phyloP scores from a whole-genome alignment of 371 early-diverging fungal genomes.

The Mortierella sp. region DNA sequence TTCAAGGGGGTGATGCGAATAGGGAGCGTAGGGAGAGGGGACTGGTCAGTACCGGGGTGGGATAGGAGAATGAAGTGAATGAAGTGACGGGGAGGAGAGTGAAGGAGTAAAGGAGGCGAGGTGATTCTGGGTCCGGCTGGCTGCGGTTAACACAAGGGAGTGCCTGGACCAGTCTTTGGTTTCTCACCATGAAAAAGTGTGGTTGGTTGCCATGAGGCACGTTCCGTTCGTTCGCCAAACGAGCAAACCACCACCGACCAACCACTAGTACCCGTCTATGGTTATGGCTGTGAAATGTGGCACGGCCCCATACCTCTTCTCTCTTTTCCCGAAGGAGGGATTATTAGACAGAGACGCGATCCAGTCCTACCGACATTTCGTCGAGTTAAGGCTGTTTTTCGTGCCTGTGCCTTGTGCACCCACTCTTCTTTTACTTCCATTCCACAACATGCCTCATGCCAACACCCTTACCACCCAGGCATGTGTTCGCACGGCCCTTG shows the following conservation, averaged over 20 bases:
- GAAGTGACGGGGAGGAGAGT: background rate
- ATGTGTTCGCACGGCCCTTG: conserved; percentile 1
- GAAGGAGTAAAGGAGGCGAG: background rate
- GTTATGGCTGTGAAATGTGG: too few relatives aligned
- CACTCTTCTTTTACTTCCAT: too few relatives aligned
- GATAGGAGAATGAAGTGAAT: background rate
- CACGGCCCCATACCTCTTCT: too few relatives aligned
- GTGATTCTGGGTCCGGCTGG: background rate
- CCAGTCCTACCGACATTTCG: too few relatives aligned
- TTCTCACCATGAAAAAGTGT: background rate
- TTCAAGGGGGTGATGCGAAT: background rate
- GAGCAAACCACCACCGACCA: too few relatives aligned
- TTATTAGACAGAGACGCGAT: too few relatives aligned
- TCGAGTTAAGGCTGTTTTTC: too few relatives aligned
- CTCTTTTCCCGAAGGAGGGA: too few relatives aligned
- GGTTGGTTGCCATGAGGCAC: background rate
- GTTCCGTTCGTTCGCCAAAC: too few relatives aligned
- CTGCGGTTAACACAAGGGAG: background rate
- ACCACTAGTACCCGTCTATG: too few relatives aligned
- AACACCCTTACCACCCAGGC: background rate
- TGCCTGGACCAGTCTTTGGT: background rate
- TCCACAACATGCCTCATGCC: too few relatives aligned
- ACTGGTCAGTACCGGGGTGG: background rate
- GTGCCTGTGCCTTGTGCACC: too few relatives aligned
- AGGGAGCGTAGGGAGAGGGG: background rate